These are phyloP conservation scores for Aspergillaceae sp. DNA, from an alignment of 2,329 filamentous ascomycete genomes.

Conservation along the genomic window DNA sequence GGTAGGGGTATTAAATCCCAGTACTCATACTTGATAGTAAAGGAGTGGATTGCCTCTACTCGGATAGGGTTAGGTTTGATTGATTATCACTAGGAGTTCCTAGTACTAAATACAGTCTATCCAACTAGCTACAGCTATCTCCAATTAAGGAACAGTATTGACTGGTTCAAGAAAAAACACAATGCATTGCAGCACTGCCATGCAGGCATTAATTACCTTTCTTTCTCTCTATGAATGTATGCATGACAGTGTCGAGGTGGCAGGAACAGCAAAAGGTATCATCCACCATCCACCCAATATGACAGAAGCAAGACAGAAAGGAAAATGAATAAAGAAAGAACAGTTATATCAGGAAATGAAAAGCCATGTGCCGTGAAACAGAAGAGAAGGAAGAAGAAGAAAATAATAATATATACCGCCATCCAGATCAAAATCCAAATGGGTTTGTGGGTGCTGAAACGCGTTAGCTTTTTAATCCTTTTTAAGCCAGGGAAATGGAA, in stretches of 20 bases:
- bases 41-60: too few relatives aligned
- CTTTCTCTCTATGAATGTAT: neutral
- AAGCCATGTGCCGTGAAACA: slow-evolving; percentile 15
- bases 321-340: slow-evolving; percentile 8
- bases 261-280: neutral
- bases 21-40: too few relatives aligned
- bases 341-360: slow-evolving; percentile 12
- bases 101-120: too few relatives aligned
- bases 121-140: too few relatives aligned
- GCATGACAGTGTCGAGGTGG: slow-evolving; percentile 8
- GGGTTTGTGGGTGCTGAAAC: slow-evolving; percentile 57
- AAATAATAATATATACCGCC: slow-evolving; percentile 19
- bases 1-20: too few relatives aligned
- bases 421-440: slow-evolving; percentile 52
- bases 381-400: neutral
- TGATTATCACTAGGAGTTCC: too few relatives aligned
- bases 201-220: too few relatives aligned
- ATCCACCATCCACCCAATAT: neutral
- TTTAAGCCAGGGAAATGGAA: neutral
- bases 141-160: too few relatives aligned
- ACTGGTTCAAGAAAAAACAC: too few relatives aligned
- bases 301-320: neutral
- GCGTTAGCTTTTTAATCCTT: slow-evolving; percentile 7
- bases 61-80: too few relatives aligned
- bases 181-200: too few relatives aligned